Conservation (phyloP, 345 rosid species). For the Gossypium raimondii region DNA sequence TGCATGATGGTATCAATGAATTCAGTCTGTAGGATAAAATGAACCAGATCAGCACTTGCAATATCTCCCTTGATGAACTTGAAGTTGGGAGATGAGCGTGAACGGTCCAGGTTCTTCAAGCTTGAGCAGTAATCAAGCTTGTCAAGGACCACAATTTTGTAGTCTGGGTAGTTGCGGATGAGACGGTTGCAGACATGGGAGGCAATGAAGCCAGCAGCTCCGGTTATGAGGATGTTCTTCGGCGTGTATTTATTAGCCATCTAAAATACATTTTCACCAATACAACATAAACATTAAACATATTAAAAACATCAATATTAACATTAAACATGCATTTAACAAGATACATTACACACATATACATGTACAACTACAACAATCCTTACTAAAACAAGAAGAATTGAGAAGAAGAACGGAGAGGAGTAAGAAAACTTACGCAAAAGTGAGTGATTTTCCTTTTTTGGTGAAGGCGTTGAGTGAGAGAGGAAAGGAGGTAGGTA, state of each 20-base stretch:
- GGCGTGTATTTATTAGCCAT: conserved; percentile 42
- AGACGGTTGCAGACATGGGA: conserved; percentile 69
- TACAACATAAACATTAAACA: no score
- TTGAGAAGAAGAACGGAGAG: neutral
- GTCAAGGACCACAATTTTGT: conserved; percentile 64
- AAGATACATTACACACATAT: no score
- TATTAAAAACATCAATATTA: no score
- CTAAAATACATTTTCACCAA: neutral
- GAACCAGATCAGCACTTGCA: conserved; percentile 67
- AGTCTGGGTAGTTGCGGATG: conserved; percentile 49
- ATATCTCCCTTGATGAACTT: conserved; percentile 69
- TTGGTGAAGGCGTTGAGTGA: neutral
- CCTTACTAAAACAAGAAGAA: neutral
- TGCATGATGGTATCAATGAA: conserved; percentile 75
- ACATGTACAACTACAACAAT: no score
- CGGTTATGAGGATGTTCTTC: conserved; percentile 62
- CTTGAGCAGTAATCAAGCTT: conserved; percentile 72
- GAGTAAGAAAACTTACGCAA: neutral
- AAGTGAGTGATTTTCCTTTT: no score
- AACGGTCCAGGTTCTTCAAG: conserved; percentile 52
- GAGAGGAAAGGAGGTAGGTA: neutral
- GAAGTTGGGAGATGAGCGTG: conserved; percentile 40
- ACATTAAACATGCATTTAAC: no score
- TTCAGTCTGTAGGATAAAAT: conserved; percentile 58
- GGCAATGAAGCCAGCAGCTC: conserved; percentile 73